A percentile compares a stretch with the other conserved stretches of the same genome.
Conservation (phyloP, 495 filamentous ascomycete species). For the Acidomyces sp. region DNA sequence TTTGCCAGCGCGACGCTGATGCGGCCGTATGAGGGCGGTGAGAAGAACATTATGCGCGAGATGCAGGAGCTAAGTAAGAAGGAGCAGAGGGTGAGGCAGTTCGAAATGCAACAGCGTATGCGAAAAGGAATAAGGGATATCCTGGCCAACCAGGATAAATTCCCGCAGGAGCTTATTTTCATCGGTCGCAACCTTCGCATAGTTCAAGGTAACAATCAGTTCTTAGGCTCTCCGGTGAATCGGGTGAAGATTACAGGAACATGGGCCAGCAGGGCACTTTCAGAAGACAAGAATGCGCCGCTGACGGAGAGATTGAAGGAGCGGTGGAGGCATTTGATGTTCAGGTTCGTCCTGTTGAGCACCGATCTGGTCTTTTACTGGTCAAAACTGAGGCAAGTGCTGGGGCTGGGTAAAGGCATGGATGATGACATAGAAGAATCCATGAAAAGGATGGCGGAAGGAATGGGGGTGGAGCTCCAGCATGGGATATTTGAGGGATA, state of each 20-base stretch:
- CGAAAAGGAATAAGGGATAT: slow-evolving; percentile 73
- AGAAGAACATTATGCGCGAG: slow-evolving; percentile 45
- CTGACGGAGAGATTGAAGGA: slow-evolving; percentile 44
- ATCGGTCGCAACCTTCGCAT: slow-evolving; percentile 92
- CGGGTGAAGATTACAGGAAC: slow-evolving; percentile 84
- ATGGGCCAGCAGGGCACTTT: slow-evolving; percentile 73
- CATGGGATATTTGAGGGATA: slow-evolving; percentile 71
- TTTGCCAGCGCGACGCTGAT: slow-evolving; percentile 84
- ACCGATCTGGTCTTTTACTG: slow-evolving; percentile 78
- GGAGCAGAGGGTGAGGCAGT: slow-evolving; percentile 51
- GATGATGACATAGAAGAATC: slow-evolving; percentile 83
- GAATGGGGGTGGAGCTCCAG: slow-evolving; percentile 78
- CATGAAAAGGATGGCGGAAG: slow-evolving; percentile 76
- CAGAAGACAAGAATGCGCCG: slow-evolving; percentile 50
- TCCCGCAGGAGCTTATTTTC: slow-evolving; percentile 88
- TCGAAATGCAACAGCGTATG: slow-evolving; percentile 74
- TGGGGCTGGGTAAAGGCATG: slow-evolving; percentile 70
- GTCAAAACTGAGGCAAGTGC: slow-evolving; percentile 56
- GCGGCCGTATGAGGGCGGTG: slow-evolving; percentile 79
- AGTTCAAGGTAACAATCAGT: slow-evolving; percentile 71
- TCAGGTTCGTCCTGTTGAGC: slow-evolving; percentile 60
- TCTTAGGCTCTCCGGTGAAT: slow-evolving; percentile 86
- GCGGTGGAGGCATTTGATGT: slow-evolving; percentile 58
- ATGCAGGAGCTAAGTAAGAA: slow-evolving; percentile 36
- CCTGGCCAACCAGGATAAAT: slow-evolving; percentile 78